These are phyloP conservation scores for Macaranga tanarius DNA, from an alignment of 441 rosid species.

Conservation along the genomic window DNA sequence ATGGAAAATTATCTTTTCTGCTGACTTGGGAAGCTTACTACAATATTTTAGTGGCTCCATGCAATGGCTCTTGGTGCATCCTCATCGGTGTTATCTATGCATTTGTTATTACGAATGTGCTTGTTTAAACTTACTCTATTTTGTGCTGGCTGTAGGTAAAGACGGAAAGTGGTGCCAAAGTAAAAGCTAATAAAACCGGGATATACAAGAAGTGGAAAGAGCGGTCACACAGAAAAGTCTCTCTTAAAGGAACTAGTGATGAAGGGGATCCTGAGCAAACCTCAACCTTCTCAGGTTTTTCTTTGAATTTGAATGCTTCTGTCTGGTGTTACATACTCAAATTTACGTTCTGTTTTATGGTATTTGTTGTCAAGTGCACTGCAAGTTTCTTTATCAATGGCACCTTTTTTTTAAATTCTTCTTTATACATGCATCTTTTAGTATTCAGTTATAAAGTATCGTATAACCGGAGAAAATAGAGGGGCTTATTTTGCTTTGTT, in stretches of 20 bases:
- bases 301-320: slow-evolving; percentile 4
- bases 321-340: not conserved
- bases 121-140: not conserved
- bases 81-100: not conserved
- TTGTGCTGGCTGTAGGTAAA: slow-evolving; percentile 50
- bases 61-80: not conserved
- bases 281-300: slow-evolving; percentile 50
- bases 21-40: not conserved
- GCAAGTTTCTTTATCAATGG: not conserved
- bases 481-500: not conserved
- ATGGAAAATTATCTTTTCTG: not conserved
- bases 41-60: not conserved
- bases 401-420: too few relatives aligned
- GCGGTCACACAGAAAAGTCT: slow-evolving; percentile 58
- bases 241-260: slow-evolving; percentile 41
- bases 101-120: not conserved
- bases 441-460: too few relatives aligned
- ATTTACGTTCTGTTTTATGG: not conserved
- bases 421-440: too few relatives aligned
- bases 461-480: too few relatives aligned
- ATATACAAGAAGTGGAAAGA: slow-evolving; percentile 93
- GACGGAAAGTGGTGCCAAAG: slow-evolving; percentile 89
- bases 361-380: not conserved
- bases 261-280: slow-evolving; percentile 48
- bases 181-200: slow-evolving; percentile 66